Conservation (phyloP, 768 basidiomycete genomes). For the Collybia mongolica region DNA sequence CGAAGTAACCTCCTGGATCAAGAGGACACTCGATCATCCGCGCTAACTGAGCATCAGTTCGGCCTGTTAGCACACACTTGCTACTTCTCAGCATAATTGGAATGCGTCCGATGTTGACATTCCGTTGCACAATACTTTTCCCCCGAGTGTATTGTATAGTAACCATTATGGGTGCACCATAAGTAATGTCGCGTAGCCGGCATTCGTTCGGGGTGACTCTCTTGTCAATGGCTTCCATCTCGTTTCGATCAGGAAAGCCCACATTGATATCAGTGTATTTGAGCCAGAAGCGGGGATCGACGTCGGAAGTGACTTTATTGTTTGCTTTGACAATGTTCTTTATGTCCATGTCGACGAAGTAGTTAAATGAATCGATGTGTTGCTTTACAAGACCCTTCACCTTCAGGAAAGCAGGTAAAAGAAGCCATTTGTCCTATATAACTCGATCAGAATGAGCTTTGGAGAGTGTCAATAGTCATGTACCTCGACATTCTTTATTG, state of each 20-base stretch:
- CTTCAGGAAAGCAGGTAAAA: conserved; percentile 94
- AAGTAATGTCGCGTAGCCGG: conserved; percentile 92
- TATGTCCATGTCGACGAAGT: conserved; percentile 96
- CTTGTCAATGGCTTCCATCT: conserved; percentile 74
- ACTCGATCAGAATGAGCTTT: conserved; percentile 5
- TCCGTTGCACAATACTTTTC: conserved; percentile 82
- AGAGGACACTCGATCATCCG: conserved; percentile 95
- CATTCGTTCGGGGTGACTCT: conserved; percentile 96
- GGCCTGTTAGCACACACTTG: conserved; percentile 87
- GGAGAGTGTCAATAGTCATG: conserved; percentile 18
- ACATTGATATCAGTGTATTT: conserved; percentile 96
- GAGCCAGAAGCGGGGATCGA: conserved; percentile 95
- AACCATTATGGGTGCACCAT: conserved; percentile 90
- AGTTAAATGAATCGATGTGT: conserved; percentile 98
- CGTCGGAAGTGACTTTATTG: conserved; percentile 92
- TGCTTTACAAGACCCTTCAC: conserved; percentile 99
- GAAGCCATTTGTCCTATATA: conserved; percentile 93
- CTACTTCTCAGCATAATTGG: conserved; percentile 97
- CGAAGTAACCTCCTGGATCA: conserved; percentile 99
- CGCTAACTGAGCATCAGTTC: conserved; percentile 80
- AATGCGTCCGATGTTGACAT: conserved; percentile 85
- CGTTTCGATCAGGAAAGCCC: conserved; percentile 88
- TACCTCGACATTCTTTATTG: conserved; percentile 89
- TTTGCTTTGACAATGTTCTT: conserved; percentile 96
- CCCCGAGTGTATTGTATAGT: conserved; percentile 95